Base-by-base conservation (phyloP, 2,329 filamentous ascomycete genomes). In the Fusarium armeniacum region DNA sequence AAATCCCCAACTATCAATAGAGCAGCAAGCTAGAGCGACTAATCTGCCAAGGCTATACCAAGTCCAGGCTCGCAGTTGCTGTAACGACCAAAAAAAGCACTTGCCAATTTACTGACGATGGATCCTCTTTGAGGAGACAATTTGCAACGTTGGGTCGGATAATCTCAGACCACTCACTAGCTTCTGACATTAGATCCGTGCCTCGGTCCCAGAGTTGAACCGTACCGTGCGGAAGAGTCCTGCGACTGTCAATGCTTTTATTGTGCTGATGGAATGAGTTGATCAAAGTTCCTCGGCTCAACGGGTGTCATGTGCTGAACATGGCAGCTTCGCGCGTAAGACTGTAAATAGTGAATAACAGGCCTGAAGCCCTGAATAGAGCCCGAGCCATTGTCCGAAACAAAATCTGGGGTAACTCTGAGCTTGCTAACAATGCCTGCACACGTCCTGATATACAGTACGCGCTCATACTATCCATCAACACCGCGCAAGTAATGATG, bases 1-100 rank as follows among this genome's bases (percentile, higher is more conserved):
- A 28, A 51, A 46, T 47, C 26, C n/a, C 44, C 49, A 47, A 36
- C 28, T 58, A 62, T 69, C 41, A 70, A 66, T 58, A 62, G 32
- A 51, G 47, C 35, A 33, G 59, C 30, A 41, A n/a, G 44, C 30
- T 40, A 33, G 56, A 49, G 56, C 43, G 50, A 52, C 60, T 62
- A 58, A 65, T 58, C 45, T 55, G 62, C 67, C 71, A 73, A 67
- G 68, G 35, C 28, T 30, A 36, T 36, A 41, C 65, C 65, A 73
- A 65, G 68, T 62, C 60, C 56, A 32, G 59, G 53, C 51, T 58
- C 28, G 13, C 15, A 45, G 75, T 77, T 76, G 70, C 73, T 63
- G 64, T 67, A 71, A 70, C 75, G 71, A 77, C 75, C 51, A 9
- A 22, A 51, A 51, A 46, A 13, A 43, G 22, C 22, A 47, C 49